phyloP scores from a whole-genome alignment of 768 basidiomycete genomes.

The Kwoniella dendrophila region DNA sequence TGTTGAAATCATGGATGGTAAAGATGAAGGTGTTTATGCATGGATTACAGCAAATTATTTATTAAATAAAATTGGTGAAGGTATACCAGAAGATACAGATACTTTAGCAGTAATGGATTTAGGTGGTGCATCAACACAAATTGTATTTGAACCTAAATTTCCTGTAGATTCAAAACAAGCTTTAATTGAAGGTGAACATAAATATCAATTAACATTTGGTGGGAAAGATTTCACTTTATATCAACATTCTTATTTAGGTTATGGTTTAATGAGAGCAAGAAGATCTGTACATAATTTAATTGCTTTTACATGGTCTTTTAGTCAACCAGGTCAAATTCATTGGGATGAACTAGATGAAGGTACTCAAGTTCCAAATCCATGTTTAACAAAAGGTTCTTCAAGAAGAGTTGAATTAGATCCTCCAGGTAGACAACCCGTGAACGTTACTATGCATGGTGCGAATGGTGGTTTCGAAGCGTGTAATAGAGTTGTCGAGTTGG shows the following conservation, averaged over 20 bases:
- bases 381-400: slow-evolving; percentile 69
- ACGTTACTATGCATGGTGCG: slow-evolving; percentile 83
- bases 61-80: slow-evolving; percentile 69
- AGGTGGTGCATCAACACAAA: slow-evolving; percentile 95
- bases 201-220: slow-evolving; percentile 78
- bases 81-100: slow-evolving; percentile 58
- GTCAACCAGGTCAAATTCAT: slow-evolving; percentile 51
- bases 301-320: slow-evolving; percentile 73
- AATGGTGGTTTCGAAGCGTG: slow-evolving; percentile 86
- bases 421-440: slow-evolving; percentile 58
- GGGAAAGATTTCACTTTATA: slow-evolving; percentile 75
- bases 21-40: slow-evolving; percentile 87
- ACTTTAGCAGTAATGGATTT: slow-evolving; percentile 92
- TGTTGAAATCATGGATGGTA: slow-evolving; percentile 90
- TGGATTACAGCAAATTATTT: slow-evolving; percentile 99
- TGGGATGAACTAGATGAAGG: slow-evolving; percentile 56
- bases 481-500: slow-evolving; percentile 75
- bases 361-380: slow-evolving; percentile 71
- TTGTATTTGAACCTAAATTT: slow-evolving; percentile 86
- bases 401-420: slow-evolving; percentile 68
- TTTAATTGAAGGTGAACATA: slow-evolving; percentile 83
- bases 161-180: slow-evolving; percentile 57
- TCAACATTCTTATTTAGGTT: slow-evolving; percentile 97
- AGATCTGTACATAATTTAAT: slow-evolving; percentile 83
- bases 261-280: slow-evolving; percentile 87